Conservation (phyloP, 1,284 basidiomycete species). For the Austroboletus novae-zelandiae region DNA sequence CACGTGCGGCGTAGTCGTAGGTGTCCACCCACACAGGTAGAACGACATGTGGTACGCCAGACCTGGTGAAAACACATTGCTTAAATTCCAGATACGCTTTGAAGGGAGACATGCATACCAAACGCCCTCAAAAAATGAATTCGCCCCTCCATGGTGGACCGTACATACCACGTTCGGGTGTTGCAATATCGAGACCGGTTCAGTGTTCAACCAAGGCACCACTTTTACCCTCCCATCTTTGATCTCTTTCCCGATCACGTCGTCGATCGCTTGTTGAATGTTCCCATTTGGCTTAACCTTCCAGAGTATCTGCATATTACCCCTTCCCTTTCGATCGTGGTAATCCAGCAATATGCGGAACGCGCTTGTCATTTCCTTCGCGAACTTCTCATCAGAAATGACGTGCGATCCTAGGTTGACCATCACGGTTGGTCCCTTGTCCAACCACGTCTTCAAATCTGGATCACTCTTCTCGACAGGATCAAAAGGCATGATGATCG, state of each 20-base stretch:
- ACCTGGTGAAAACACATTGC: neutral
- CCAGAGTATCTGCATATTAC: neutral
- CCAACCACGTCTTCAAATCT: neutral
- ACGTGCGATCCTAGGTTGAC: neutral
- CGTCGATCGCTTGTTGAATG: neutral
- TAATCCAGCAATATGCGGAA: neutral
- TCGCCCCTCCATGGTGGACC: neutral
- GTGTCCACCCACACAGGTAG: slow-evolving; percentile 19
- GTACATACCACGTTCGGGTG: neutral
- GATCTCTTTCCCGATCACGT: neutral
- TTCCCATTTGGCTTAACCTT: neutral
- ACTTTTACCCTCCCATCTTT: neutral
- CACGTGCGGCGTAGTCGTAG: slow-evolving; percentile 10
- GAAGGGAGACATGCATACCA: neutral
- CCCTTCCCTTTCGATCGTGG: neutral
- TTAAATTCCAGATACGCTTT: too few relatives aligned
- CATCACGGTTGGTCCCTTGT: neutral
- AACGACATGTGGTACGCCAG: slow-evolving; percentile 9
- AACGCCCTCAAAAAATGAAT: neutral
- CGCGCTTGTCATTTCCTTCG: neutral
- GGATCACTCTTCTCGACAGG: neutral
- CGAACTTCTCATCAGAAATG: neutral
- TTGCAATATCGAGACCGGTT: neutral
- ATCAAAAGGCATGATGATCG: neutral
- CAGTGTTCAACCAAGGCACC: neutral